Evolutionary conservation across 2,329 filamentous ascomycete genomes (phyloP).

Genomic region (Clarireedia paspali): DNA sequence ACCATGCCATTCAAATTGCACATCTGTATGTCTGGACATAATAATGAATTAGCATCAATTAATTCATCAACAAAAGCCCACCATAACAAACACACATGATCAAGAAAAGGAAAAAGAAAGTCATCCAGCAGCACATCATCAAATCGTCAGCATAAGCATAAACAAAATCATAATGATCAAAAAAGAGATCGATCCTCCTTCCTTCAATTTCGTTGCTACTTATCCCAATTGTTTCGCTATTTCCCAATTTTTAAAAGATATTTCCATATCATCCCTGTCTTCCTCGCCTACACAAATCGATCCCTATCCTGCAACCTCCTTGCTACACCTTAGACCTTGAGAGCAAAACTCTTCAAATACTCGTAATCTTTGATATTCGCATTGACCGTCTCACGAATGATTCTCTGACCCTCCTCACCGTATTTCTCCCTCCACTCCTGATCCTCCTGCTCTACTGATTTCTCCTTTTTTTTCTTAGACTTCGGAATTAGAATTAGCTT

Average conservation of each 20-base stretch:
- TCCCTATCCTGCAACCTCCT: neutral
- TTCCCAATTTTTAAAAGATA: too few species aligned
- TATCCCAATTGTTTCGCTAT: neutral
- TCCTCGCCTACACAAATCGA: neutral
- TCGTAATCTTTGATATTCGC: constrained; percentile 70
- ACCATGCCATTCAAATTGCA: too few species aligned
- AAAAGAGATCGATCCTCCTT: too few species aligned
- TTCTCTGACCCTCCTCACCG: constrained; percentile 60
- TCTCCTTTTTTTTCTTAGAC: constrained; percentile 45
- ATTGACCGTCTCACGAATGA: constrained; percentile 64
- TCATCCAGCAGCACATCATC: neutral
- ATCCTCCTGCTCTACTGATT: constrained; percentile 59
- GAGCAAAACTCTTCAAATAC: constrained; percentile 71
- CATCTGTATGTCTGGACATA: too few species aligned
- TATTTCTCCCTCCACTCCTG: constrained; percentile 68
- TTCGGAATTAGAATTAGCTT: neutral
- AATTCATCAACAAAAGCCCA: too few species aligned
- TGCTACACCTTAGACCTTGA: constrained; percentile 41
- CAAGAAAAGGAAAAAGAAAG: neutral
- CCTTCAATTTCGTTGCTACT: too few species aligned
- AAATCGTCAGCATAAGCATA: too few species aligned
- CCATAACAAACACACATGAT: neutral
- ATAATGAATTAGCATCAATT: too few species aligned
- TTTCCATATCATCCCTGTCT: too few species aligned
- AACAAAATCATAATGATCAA: too few species aligned